A percentile compares a stretch with the other conserved stretches of the same genome.
phyloP scores from a whole-genome alignment of 352 stramenopile species.

The Globisporangium uncinulatum region DNA sequence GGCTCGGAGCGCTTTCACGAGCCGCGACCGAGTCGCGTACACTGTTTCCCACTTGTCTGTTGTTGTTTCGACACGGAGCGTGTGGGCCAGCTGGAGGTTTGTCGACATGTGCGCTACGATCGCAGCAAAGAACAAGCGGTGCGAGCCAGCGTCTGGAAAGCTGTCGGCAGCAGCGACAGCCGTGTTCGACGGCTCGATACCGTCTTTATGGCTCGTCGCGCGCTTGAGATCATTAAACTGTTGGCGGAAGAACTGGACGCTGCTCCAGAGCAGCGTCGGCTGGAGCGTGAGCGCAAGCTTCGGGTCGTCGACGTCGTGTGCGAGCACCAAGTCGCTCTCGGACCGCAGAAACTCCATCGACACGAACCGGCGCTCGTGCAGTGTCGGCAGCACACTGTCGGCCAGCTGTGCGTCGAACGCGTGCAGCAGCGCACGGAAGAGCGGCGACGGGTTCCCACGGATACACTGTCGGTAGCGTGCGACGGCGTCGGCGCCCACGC shows the following conservation, averaged over 20 bases:
- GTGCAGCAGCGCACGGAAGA: slow-evolving; percentile 56
- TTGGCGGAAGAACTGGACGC: slow-evolving; percentile 51
- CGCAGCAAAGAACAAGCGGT: slow-evolving; percentile 4
- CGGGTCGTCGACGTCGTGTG: slow-evolving; percentile 39
- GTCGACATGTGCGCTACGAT: slow-evolving; percentile 3
- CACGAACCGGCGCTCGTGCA: slow-evolving; percentile 47
- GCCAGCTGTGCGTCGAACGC: slow-evolving; percentile 48
- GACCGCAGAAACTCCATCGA: slow-evolving; percentile 51
- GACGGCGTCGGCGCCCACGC: slow-evolving; percentile 6
- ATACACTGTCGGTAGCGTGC: slow-evolving; percentile 45
- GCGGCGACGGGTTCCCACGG: slow-evolving; percentile 42
- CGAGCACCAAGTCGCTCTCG: slow-evolving; percentile 50
- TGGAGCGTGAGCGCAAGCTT: slow-evolving; percentile 44
- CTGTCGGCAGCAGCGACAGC: not conserved
- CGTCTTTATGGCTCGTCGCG: slow-evolving; percentile 2
- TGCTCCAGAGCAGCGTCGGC: slow-evolving; percentile 28
- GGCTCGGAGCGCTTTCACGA: slow-evolving; percentile 33
- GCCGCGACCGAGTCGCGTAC: slow-evolving; percentile 29
- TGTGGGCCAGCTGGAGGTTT: slow-evolving; percentile 11
- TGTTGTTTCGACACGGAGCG: slow-evolving; percentile 29
- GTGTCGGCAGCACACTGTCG: slow-evolving; percentile 41
- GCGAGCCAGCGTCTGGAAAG: slow-evolving; percentile 3
- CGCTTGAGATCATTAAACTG: slow-evolving; percentile 46
- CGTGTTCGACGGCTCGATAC: not conserved
- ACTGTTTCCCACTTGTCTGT: slow-evolving; percentile 34